These are phyloP conservation scores for Mytilinidion resinicola DNA, from an alignment of 495 filamentous ascomycete species.

Conservation along the genomic window DNA sequence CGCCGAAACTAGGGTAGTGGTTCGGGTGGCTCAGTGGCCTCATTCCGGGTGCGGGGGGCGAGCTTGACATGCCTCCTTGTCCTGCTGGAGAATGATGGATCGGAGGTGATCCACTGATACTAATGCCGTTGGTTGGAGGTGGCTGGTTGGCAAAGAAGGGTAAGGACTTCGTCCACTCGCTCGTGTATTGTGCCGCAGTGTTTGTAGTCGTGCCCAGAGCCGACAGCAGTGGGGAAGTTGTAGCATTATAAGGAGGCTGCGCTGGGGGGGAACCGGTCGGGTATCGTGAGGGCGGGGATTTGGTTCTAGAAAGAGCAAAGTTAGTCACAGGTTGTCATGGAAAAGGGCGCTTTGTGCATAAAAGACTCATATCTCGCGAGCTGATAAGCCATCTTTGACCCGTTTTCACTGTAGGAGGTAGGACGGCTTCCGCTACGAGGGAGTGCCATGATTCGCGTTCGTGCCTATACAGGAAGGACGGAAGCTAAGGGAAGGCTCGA, in stretches of 20 bases:
- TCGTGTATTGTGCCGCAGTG: conserved; percentile 30
- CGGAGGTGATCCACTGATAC: conserved; percentile 29
- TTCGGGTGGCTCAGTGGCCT: conserved; percentile 32
- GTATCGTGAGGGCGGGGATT: conserved; percentile 23
- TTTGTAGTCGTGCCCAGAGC: conserved; percentile 26
- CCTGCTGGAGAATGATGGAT: conserved; percentile 21
- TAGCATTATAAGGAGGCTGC: conserved; percentile 25
- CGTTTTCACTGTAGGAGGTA: too few species aligned
- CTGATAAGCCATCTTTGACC: too few species aligned
- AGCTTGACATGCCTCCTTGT: conserved; percentile 20
- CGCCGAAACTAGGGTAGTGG: conserved; percentile 29
- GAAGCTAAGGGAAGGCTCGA: neutral
- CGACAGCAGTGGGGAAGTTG: conserved; percentile 29
- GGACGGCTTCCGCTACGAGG: too few species aligned
- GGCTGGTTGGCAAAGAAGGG: conserved; percentile 26
- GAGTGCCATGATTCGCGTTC: too few species aligned
- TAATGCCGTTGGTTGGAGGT: conserved; percentile 19
- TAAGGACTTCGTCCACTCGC: conserved; percentile 34
- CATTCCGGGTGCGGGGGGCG: conserved; percentile 16
- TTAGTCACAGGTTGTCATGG: conserved; percentile 11
- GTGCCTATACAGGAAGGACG: neutral
- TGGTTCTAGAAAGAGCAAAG: conserved; percentile 15
- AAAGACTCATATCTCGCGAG: too few species aligned
- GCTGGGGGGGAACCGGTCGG: conserved; percentile 16
- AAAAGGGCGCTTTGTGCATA: neutral